A percentile compares a stretch with the other conserved stretches of the same genome.
phyloP scores from a whole-genome alignment of 192 early-diverging fungal species.

The Borealophlyctis nickersoniae region DNA sequence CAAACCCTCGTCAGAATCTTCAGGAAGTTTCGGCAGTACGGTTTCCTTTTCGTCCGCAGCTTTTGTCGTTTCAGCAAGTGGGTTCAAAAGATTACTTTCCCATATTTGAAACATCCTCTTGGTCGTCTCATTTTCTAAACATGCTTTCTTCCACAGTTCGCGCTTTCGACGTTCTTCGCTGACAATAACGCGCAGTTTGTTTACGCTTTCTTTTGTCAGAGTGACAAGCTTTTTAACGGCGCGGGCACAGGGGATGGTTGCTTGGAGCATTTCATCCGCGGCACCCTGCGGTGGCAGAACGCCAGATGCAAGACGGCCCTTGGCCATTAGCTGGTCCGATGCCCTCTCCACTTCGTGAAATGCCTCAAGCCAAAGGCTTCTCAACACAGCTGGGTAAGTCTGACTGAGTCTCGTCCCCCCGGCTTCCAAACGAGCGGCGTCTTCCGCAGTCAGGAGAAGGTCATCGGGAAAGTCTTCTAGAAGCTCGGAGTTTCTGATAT shows the following conservation, averaged over 20 bases:
- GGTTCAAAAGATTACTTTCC: conserved; percentile 30
- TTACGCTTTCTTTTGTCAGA: conserved; percentile 32
- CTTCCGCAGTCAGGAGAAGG: conserved; percentile 31
- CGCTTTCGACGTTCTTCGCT: conserved; percentile 36
- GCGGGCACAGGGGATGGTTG: conserved; percentile 44
- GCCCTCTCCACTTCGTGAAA: conserved; percentile 34
- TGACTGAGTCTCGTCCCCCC: conserved; percentile 19
- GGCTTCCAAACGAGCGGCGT: conserved; percentile 24
- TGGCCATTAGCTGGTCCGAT: conserved; percentile 31
- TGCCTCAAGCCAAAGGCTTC: conserved; percentile 25
- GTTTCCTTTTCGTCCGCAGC: conserved; percentile 20
- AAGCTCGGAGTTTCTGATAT: conserved; percentile 38
- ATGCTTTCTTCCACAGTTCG: conserved; percentile 37
- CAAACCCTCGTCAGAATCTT: conserved; percentile 37
- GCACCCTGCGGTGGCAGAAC: conserved; percentile 41
- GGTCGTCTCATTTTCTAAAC: conserved; percentile 45
- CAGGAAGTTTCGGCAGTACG: too few relatives aligned
- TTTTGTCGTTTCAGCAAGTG: conserved; percentile 10
- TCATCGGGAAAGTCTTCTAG: conserved; percentile 41
- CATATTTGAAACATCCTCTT: conserved; percentile 48
- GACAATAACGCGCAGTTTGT: conserved; percentile 26
- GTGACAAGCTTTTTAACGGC: conserved; percentile 50
- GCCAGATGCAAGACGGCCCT: conserved; percentile 41
- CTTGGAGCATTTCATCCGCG: conserved; percentile 41
- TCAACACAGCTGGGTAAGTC: conserved; percentile 29